These are phyloP conservation scores for Yamadazyma diddensiae DNA, from an alignment of 1,139 yeast genomes.

Conservation along the genomic window DNA sequence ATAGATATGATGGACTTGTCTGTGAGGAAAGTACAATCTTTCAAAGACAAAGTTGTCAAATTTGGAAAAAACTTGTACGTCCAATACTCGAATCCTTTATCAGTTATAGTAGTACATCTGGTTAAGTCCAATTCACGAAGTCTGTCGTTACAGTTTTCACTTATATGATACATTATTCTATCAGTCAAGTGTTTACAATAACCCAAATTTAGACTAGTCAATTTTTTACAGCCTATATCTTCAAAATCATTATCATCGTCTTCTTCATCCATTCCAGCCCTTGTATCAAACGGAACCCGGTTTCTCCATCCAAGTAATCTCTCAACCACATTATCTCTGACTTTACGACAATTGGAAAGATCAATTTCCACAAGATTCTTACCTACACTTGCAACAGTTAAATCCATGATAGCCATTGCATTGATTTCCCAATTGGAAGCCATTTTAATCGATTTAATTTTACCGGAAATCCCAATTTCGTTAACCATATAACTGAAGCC, in stretches of 20 bases:
- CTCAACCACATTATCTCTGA: conserved; percentile 66
- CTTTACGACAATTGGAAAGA: conserved; percentile 69
- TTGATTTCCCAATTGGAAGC: conserved; percentile 73
- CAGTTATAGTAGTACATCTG: conserved; percentile 75
- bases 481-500: conserved; percentile 70
- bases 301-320: conserved; percentile 57
- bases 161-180: conserved; percentile 60
- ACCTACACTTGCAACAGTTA: conserved; percentile 66
- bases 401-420: conserved; percentile 78
- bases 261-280: conserved; percentile 5
- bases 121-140: conserved; percentile 61
- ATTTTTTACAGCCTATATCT: conserved; percentile 54
- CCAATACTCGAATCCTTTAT: conserved; percentile 70
- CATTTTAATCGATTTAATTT: conserved; percentile 55
- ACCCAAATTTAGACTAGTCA: conserved; percentile 54
- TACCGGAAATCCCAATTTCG: conserved; percentile 66
- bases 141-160: conserved; percentile 54
- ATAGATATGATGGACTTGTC: conserved; percentile 63
- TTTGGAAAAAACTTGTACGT: conserved; percentile 51
- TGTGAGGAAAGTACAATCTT: conserved; percentile 72
- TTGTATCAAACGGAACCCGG: conserved; percentile 10
- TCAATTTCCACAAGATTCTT: conserved; percentile 57
- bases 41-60: conserved; percentile 50
- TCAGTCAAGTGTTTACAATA: conserved; percentile 77
- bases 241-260: conserved; percentile 15